Conservation (phyloP, 768 basidiomycete genomes). For the Auriscalpium vulgare region DNA sequence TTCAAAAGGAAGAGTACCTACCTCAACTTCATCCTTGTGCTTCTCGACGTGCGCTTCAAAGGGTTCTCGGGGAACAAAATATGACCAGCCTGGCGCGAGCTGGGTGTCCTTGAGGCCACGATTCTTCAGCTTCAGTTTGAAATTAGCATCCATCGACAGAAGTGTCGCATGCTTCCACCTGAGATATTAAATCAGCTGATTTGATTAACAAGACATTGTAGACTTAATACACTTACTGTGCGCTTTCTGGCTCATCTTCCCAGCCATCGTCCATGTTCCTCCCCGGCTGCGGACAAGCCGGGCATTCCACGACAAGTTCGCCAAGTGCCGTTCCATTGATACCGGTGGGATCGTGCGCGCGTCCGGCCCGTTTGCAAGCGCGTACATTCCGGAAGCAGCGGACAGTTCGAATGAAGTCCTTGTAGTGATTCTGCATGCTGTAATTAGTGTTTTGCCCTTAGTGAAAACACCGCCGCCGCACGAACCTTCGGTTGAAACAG, state of each 20-base stretch:
- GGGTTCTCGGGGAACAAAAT: slow-evolving; percentile 6
- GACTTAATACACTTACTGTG: not conserved
- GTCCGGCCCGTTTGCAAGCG: not conserved
- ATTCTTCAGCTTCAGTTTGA: slow-evolving; percentile 22
- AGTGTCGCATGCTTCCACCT: slow-evolving; percentile 18
- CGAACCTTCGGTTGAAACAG: not conserved
- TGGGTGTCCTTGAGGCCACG: slow-evolving; percentile 4
- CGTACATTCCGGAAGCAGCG: not conserved
- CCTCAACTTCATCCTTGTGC: not conserved
- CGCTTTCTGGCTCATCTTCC: not conserved
- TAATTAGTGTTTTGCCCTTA: not conserved
- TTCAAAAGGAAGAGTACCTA: not conserved
- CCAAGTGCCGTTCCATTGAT: not conserved
- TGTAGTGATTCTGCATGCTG: slow-evolving; percentile 11
- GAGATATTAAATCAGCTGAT: too few relatives aligned
- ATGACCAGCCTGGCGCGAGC: slow-evolving; percentile 9
- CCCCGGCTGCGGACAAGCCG: not conserved
- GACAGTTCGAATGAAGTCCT: not conserved
- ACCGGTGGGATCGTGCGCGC: not conserved
- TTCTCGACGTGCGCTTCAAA: slow-evolving; percentile 1
- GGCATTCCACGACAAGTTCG: not conserved
- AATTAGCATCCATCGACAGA: slow-evolving; percentile 26
- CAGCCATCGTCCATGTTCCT: not conserved
- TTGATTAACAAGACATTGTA: too few relatives aligned
- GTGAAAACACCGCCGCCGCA: not conserved